These are phyloP conservation scores for Aspergillus flavus DNA, from an alignment of 2,329 filamentous ascomycete genomes.

Conservation along the genomic window DNA sequence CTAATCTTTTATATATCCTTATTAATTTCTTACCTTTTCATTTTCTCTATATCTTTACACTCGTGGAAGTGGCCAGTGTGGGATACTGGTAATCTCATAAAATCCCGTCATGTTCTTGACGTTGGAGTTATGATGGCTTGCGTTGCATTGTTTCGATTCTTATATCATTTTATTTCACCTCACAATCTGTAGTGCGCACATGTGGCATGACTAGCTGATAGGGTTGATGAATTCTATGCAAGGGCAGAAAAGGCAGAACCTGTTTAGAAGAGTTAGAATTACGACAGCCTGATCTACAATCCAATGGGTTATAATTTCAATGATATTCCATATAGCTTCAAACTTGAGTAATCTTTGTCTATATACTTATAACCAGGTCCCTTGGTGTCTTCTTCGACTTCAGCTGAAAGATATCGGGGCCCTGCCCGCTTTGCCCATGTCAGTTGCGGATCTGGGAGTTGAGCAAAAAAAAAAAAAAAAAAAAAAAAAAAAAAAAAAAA, in stretches of 20 bases:
- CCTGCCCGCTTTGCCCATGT: too few relatives aligned
- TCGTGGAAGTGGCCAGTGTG: conserved; percentile 17
- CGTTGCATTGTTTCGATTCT: conserved; percentile 31
- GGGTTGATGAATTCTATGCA: conserved; percentile 27
- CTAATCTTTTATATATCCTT: conserved; percentile 45
- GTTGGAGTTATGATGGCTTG: conserved; percentile 42
- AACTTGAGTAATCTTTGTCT: neutral
- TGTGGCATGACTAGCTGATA: conserved; percentile 35
- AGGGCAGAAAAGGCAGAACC: conserved; percentile 3
- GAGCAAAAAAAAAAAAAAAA: neutral
- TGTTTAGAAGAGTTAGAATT: conserved; percentile 6
- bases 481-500: too few relatives aligned
- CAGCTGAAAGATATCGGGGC: neutral
- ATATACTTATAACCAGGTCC: neutral
- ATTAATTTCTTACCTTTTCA: conserved; percentile 26
- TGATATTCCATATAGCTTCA: neutral
- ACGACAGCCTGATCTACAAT: neutral
- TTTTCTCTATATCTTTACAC: conserved; percentile 14
- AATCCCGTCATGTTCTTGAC: conserved; percentile 36
- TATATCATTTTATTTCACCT: conserved; percentile 29
- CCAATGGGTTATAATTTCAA: conserved; percentile 1
- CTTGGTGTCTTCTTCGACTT: neutral
- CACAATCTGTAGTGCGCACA: conserved; percentile 33
- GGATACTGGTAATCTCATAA: conserved; percentile 25
- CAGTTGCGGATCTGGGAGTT: too few relatives aligned